Evolutionary conservation across 768 basidiomycete genomes (phyloP).

Genomic region (Leccinum pellstonianum): DNA sequence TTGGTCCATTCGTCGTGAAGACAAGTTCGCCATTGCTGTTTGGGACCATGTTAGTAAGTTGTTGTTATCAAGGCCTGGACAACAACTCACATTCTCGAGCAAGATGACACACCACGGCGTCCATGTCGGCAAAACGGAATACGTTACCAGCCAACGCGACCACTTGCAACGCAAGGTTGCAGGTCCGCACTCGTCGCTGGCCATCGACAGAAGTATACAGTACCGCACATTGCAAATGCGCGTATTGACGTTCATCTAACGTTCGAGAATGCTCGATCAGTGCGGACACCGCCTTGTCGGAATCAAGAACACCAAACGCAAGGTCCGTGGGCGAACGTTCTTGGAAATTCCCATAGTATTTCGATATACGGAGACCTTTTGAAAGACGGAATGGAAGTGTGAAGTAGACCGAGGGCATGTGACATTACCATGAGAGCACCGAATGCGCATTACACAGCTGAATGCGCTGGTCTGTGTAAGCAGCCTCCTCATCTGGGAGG

Average conservation of each 20-base stretch:
- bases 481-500: conserved; percentile 75
- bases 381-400: conserved; percentile 5
- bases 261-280: conserved; percentile 68
- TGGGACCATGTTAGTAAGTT: not conserved
- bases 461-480: conserved; percentile 71
- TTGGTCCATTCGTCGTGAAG: conserved; percentile 58
- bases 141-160: conserved; percentile 86
- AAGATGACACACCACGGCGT: conserved; percentile 71
- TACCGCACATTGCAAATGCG: conserved; percentile 82
- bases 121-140: conserved; percentile 89
- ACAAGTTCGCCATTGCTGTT: conserved; percentile 68
- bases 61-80: not conserved
- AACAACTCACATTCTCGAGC: conserved; percentile 68
- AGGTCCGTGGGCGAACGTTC: conserved; percentile 68
- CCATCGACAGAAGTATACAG: conserved; percentile 81
- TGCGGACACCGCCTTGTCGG: conserved; percentile 77
- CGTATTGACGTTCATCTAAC: conserved; percentile 69
- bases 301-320: conserved; percentile 75
- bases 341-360: conserved; percentile 74
- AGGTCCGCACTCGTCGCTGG: conserved; percentile 76
- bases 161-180: conserved; percentile 83
- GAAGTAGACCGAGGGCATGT: conserved; percentile 7
- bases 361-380: conserved; percentile 58
- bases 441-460: conserved; percentile 75
- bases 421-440: conserved; percentile 76